Percentiles rank a stretch among this genome's conserved stretches.
These are phyloP conservation scores for Spathaspora girioi DNA, from an alignment of 805 yeast species.

Conservation along the genomic window DNA sequence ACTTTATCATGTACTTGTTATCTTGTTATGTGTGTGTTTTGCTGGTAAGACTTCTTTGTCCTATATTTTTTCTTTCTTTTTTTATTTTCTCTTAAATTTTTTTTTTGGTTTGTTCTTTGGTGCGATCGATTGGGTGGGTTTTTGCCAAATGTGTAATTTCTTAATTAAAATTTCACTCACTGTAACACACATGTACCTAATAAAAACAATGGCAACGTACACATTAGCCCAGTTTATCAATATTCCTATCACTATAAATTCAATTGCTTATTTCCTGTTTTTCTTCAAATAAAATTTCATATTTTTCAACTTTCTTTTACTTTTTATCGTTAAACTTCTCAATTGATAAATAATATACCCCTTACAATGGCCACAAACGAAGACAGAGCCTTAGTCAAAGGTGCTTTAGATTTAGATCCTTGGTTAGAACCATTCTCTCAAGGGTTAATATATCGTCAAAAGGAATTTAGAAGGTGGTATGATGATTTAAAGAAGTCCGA, in stretches of 20 bases:
- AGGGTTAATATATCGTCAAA: constrained; percentile 67
- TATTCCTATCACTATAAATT: not conserved
- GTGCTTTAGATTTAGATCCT: constrained; percentile 74
- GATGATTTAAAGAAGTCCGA: constrained; percentile 51
- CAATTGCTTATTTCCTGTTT: not conserved
- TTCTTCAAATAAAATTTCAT: not conserved
- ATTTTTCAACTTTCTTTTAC: not conserved
- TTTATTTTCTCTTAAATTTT: not conserved
- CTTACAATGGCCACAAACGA: not conserved
- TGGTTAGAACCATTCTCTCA: constrained; percentile 77
- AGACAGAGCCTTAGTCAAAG: constrained; percentile 32
- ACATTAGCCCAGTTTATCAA: not conserved
- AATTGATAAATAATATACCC: not conserved
- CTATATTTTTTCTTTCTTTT: not conserved
- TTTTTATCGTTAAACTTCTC: not conserved
- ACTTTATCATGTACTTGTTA: no score
- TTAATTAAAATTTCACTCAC: not conserved
- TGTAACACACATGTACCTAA: not conserved
- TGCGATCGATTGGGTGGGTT: not conserved
- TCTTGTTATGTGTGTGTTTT: not conserved
- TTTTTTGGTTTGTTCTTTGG: not conserved
- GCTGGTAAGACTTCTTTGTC: not conserved
- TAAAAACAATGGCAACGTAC: not conserved
- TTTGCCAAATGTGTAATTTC: not conserved
- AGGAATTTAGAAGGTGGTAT: constrained; percentile 63